A percentile compares a stretch with the other conserved stretches of the same genome.
Conservation (phyloP, 495 filamentous ascomycete species). For the Lineolata rhizophorae region DNA sequence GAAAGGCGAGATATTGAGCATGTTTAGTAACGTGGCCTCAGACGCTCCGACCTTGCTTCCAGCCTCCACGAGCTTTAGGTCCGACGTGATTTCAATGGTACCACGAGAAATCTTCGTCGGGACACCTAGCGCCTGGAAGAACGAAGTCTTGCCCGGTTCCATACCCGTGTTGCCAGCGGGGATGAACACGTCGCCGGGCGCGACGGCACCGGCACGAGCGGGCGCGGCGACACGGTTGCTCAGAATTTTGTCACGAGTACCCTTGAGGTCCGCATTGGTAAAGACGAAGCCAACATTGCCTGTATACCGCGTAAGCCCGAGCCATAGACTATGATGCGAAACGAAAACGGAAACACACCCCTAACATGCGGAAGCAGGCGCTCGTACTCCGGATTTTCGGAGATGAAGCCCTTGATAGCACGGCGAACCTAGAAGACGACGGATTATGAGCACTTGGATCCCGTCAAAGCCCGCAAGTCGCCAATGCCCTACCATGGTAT, state of each 20-base stretch:
- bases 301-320: too few species aligned
- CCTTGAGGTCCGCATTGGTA: slow-evolving; percentile 90
- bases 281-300: slow-evolving; percentile 99
- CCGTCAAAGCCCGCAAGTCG: too few species aligned
- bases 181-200: slow-evolving; percentile 73
- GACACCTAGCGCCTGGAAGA: slow-evolving; percentile 99
- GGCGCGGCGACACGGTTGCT: slow-evolving; percentile 93
- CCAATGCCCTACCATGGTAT: slow-evolving; percentile 64
- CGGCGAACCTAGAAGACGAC: slow-evolving; percentile 56
- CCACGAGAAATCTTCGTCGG: slow-evolving; percentile 99
- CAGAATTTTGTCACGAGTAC: slow-evolving; percentile 78
- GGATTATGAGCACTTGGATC: too few species aligned
- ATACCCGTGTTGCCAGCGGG: slow-evolving; percentile 98
- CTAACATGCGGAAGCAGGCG: slow-evolving; percentile 86
- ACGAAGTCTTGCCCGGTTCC: slow-evolving; percentile 99
- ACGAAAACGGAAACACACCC: too few species aligned
- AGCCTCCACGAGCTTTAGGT: slow-evolving; percentile 92
- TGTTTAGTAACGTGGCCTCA: slow-evolving; percentile 94
- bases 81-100: slow-evolving; percentile 99
- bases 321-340: neutral
- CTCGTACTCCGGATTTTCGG: slow-evolving; percentile 88
- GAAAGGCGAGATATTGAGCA: slow-evolving; percentile 99
- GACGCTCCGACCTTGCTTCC: slow-evolving; percentile 90
- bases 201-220: slow-evolving; percentile 88
- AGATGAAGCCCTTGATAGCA: slow-evolving; percentile 86